These are phyloP conservation scores for Penicillium ucsense DNA, from an alignment of 495 filamentous ascomycete genomes.

Conservation along the genomic window DNA sequence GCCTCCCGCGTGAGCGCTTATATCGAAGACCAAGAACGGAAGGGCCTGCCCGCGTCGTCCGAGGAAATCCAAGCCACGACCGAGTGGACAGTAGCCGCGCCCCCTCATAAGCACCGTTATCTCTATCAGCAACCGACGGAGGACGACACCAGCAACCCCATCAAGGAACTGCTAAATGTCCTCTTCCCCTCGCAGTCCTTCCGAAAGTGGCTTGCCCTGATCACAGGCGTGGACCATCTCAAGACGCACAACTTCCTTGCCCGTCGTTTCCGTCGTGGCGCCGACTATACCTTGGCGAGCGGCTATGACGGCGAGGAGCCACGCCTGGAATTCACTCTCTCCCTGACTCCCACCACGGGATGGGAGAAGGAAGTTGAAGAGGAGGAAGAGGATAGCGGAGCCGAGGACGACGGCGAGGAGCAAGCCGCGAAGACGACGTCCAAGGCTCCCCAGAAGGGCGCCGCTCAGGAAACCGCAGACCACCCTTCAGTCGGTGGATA, in stretches of 20 bases:
- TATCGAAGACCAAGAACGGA: conserved; percentile 54
- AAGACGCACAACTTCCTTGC: conserved; percentile 60
- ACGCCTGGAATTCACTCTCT: conserved; percentile 76
- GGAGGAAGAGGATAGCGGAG: conserved; percentile 41
- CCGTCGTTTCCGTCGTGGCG: conserved; percentile 73
- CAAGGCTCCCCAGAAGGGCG: conserved; percentile 15
- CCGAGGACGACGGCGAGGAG: conserved; percentile 18
- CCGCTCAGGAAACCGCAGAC: conserved; percentile 23
- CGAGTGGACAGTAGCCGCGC: conserved; percentile 67
- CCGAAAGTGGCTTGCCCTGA: conserved; percentile 74
- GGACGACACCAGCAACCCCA: conserved; percentile 39
- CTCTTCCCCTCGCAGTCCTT: conserved; percentile 82
- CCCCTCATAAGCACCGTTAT: conserved; percentile 93
- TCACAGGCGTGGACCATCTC: conserved; percentile 58
- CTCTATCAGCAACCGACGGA: conserved; percentile 57
- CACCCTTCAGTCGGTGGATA: conserved; percentile 67
- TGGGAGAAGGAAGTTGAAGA: conserved; percentile 67
- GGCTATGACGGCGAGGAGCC: conserved; percentile 66
- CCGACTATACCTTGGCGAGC: conserved; percentile 89
- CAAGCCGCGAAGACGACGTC: conserved; percentile 4
- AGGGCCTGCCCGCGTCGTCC: conserved; percentile 31
- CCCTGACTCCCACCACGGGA: conserved; percentile 68
- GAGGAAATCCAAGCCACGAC: conserved; percentile 48
- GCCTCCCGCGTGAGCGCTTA: conserved; percentile 55
- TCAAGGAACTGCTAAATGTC: conserved; percentile 65